Evolutionary conservation across 1,284 basidiomycete genomes (phyloP).

Genomic region (Austropuccinia psidii): DNA sequence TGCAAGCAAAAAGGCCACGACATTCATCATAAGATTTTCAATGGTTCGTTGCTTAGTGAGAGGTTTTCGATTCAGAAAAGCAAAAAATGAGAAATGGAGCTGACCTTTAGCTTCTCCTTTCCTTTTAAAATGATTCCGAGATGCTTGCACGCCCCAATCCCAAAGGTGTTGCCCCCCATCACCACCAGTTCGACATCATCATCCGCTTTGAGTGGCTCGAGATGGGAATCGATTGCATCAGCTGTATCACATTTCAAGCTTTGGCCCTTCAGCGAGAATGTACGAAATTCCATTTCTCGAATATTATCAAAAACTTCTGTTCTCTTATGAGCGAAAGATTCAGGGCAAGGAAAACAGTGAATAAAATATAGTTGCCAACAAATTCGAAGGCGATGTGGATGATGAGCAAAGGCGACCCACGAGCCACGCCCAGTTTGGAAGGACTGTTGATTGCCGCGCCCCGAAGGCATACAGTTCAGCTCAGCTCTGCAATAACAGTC

Average conservation of each 20-base stretch:
- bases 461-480: too few relatives aligned
- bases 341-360: too few relatives aligned
- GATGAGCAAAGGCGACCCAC: too few relatives aligned
- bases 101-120: constrained; percentile 65
- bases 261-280: constrained; percentile 61
- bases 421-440: too few relatives aligned
- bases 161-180: constrained; percentile 91
- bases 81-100: constrained; percentile 38
- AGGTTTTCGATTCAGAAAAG: background rate
- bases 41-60: background rate
- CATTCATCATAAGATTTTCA: constrained; percentile 15
- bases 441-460: too few relatives aligned
- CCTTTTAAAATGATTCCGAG: constrained; percentile 71
- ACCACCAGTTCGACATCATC: constrained; percentile 73
- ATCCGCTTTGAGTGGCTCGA: constrained; percentile 61
- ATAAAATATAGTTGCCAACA: too few relatives aligned
- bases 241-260: constrained; percentile 74
- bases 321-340: too few relatives aligned
- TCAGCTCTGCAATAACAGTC: too few relatives aligned
- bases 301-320: too few relatives aligned
- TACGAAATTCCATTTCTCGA: too few relatives aligned
- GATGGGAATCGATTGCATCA: constrained; percentile 69
- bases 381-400: too few relatives aligned
- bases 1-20: background rate
- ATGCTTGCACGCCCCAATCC: constrained; percentile 79